Percentiles rank a stretch among this genome's conserved stretches.
Evolutionary conservation across 768 basidiomycete species (phyloP).

Genomic region (Naematelia encephala): DNA sequence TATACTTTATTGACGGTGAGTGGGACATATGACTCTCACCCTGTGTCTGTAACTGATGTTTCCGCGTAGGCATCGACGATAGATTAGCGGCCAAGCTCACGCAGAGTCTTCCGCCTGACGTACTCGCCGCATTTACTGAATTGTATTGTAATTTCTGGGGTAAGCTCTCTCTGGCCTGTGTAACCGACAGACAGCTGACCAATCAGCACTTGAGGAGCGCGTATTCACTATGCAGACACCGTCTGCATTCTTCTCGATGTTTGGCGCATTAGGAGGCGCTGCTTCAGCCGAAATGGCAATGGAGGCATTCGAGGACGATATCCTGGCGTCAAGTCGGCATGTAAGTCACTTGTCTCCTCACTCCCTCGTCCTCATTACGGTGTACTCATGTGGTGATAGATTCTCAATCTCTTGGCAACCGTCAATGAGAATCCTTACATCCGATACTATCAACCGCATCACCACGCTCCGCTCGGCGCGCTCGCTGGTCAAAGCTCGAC

Average conservation of each 20-base stretch:
- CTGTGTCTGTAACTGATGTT: neutral
- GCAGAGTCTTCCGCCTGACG: conserved; percentile 69
- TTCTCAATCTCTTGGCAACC: conserved; percentile 82
- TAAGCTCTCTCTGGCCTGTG: conserved; percentile 52
- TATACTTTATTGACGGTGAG: conserved; percentile 91
- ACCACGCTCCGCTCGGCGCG: conserved; percentile 78
- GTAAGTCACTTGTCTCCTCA: conserved; percentile 35
- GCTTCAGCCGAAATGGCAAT: conserved; percentile 65
- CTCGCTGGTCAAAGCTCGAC: conserved; percentile 58
- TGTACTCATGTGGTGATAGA: conserved; percentile 53
- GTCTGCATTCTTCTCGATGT: conserved; percentile 79
- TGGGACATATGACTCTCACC: neutral
- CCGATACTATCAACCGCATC: conserved; percentile 82
- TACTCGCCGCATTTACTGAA: conserved; percentile 74
- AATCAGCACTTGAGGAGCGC: conserved; percentile 75
- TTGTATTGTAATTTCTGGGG: conserved; percentile 92
- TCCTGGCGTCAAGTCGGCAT: conserved; percentile 52
- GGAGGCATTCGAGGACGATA: conserved; percentile 77
- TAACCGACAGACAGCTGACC: conserved; percentile 2
- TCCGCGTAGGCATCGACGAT: conserved; percentile 68
- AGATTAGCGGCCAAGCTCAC: conserved; percentile 70
- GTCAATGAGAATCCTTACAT: conserved; percentile 89
- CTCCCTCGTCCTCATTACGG: neutral
- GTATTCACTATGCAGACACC: conserved; percentile 77
- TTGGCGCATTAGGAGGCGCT: conserved; percentile 73